Percentiles rank a stretch among this genome's conserved stretches.
Evolutionary conservation across 352 stramenopile genomes (phyloP).

Genomic region (Elongisporangium undulatum): DNA sequence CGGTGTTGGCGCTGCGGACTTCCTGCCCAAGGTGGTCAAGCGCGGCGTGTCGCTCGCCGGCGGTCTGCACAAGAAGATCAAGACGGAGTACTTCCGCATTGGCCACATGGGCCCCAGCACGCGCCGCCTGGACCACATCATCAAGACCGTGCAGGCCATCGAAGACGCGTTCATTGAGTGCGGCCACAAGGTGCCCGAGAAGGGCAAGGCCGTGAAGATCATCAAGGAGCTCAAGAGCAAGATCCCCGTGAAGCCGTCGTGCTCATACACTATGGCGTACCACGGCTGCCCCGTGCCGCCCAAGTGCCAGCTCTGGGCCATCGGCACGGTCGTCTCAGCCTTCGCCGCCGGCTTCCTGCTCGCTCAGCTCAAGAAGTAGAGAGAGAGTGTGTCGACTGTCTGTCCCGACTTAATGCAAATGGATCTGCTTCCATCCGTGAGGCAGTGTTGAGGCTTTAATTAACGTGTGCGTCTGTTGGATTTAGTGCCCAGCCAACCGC

Average conservation of each 20-base stretch:
- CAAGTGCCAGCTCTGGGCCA: constrained; percentile 66
- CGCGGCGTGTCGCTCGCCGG: constrained; percentile 70
- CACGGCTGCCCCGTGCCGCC: constrained; percentile 62
- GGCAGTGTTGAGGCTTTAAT: not conserved
- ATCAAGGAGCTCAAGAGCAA: constrained; percentile 46
- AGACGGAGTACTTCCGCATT: constrained; percentile 84
- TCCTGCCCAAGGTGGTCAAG: constrained; percentile 68
- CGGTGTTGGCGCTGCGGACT: constrained; percentile 56
- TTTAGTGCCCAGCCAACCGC: not conserved
- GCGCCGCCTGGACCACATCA: constrained; percentile 61
- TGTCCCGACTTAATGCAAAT: not conserved
- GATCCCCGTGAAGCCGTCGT: constrained; percentile 49
- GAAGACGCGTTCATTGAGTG: constrained; percentile 69
- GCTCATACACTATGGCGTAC: constrained; percentile 32
- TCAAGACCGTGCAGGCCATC: constrained; percentile 73
- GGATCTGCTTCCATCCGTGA: not conserved
- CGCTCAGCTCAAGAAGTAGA: constrained; percentile 50
- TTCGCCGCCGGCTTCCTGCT: constrained; percentile 60
- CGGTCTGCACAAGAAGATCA: constrained; percentile 75
- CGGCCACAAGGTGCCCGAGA: constrained; percentile 52
- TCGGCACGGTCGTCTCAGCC: constrained; percentile 48
- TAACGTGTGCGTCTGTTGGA: not conserved
- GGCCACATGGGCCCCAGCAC: constrained; percentile 81
- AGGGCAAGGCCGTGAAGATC: constrained; percentile 47
- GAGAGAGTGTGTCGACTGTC: too few relatives aligned